These are phyloP conservation scores for Eucalyptus camaldulensis DNA, from an alignment of 345 rosid genomes.

Conservation along the genomic window DNA sequence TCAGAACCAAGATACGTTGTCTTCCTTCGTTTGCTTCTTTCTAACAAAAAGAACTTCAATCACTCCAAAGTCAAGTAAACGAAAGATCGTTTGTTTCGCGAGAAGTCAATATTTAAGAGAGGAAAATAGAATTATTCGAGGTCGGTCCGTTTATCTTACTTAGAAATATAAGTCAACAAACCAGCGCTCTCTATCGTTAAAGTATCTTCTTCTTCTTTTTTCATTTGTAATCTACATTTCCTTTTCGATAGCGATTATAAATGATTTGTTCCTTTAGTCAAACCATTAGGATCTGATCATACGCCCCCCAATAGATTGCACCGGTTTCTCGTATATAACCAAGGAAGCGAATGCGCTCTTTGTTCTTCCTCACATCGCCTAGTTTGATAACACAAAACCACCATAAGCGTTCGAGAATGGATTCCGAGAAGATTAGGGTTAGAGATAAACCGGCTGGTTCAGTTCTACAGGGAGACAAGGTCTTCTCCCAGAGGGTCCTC, in stretches of 20 bases:
- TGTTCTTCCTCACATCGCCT: neutral
- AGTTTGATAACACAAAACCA: neutral
- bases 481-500: constrained; percentile 3
- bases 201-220: neutral
- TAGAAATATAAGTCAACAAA: neutral
- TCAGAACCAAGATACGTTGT: constrained; percentile 11
- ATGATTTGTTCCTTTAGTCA: neutral
- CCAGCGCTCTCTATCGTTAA: neutral
- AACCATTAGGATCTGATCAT: neutral
- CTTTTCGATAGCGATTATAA: neutral
- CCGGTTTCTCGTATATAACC: neutral
- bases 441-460: neutral
- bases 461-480: neutral
- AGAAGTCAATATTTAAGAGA: neutral
- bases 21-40: neutral
- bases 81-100: neutral
- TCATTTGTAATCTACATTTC: neutral
- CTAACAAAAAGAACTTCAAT: neutral
- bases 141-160: neutral
- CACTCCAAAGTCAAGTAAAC: neutral
- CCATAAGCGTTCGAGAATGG: neutral
- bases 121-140: neutral
- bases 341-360: neutral
- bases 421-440: neutral
- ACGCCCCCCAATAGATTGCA: neutral